phyloP scores from a whole-genome alignment of 192 early-diverging fungal species.

The Rhizophlyctis rosea region DNA sequence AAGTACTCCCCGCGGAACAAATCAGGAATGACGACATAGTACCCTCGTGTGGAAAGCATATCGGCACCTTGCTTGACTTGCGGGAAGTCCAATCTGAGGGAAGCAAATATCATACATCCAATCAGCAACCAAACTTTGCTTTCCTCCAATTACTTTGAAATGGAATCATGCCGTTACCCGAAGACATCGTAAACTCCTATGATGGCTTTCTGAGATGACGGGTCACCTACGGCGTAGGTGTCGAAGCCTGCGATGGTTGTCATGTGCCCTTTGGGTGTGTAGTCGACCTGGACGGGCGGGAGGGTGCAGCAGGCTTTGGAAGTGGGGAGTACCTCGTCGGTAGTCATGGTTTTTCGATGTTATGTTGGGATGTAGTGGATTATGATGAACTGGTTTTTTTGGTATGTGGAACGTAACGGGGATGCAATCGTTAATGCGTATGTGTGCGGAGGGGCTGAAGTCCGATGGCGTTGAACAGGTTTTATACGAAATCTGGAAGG shows the following conservation, averaged over 20 bases:
- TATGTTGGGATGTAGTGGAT: too few species aligned
- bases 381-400: too few species aligned
- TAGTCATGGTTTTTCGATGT: too few species aligned
- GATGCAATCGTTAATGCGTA: too few species aligned
- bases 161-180: constrained; percentile 46
- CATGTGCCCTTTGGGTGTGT: constrained; percentile 38
- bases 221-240: constrained; percentile 40
- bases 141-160: too few species aligned
- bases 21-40: constrained; percentile 66
- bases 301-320: constrained; percentile 53
- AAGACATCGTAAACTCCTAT: constrained; percentile 71
- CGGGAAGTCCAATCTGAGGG: constrained; percentile 21
- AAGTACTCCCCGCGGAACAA: constrained; percentile 52
- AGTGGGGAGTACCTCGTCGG: too few species aligned
- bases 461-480: too few species aligned
- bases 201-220: constrained; percentile 55
- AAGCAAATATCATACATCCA: neutral
- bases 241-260: constrained; percentile 30
- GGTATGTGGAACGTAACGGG: too few species aligned
- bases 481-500: too few species aligned
- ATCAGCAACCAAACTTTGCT: neutral
- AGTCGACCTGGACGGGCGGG: constrained; percentile 43
- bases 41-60: constrained; percentile 49
- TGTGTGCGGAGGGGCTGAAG: too few species aligned
- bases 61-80: constrained; percentile 66